Evolutionary conservation across 2,329 filamentous ascomycete species (phyloP), one percentile per base, ranked within the genome.

Genomic region (Cadophora gregata): DNA sequence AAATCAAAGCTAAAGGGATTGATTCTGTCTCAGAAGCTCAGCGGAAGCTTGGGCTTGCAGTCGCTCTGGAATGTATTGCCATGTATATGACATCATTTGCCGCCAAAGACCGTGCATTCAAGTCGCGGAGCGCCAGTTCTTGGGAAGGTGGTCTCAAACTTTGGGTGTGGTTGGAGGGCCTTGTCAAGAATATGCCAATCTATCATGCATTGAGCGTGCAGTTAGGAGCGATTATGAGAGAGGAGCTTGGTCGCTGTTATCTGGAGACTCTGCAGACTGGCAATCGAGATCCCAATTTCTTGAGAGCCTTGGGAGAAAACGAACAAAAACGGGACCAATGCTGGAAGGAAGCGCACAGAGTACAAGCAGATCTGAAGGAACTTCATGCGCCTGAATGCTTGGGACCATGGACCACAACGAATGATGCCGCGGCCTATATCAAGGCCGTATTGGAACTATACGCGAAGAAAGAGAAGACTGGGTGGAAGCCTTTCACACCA

Each of bases 61-160:
- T 69, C 10, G 76, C 72, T 9, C 36, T 77, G 8, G 76, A 78
- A 50, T 73, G 71, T 42, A 31, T 78, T 1, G 60, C 70, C 1
- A 68, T 69, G 6, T 78, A 77, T 62, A 77, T 78, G 71, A 71
- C 67, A 9, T 69, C 67, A 3, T 78, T 75, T 47, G 61, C 70
- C n/a, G 47, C 63, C 8, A 59, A 62, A n/a, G 69, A 68, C 21
- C 69, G 68, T 1, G 48, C 55, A 1, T 29, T 53, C 9, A 62
- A 63, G 45, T 56, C 67, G 3, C 64, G 69, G 19, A 48, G 50
- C 21, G 31, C 63, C 7, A 58, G 51, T 14, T 78, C 80, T 60
- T 85, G 84, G 84, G 75, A 79, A 29, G 80, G 79, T 25, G 81
- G 83, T 27, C 73, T 84, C 19, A 76, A 79, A 24, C 83, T 84